Evolutionary conservation across 23 red algal genomes (phyloP), one percentile per base, ranked within the genome.

Genomic region (Gracilaria gracilis): DNA sequence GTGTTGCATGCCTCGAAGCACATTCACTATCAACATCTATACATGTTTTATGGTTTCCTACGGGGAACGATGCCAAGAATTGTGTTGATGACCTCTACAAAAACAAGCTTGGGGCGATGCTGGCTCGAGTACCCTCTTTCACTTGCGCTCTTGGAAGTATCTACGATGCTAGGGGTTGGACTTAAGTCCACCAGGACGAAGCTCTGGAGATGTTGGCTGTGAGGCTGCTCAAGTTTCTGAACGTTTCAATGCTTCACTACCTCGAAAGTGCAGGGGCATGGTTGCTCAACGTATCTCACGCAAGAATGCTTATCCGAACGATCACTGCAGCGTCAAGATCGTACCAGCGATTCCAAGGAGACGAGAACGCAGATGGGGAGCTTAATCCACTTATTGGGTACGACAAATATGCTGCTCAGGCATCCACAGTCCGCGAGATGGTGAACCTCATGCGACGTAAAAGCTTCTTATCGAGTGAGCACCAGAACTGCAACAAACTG

Each of bases 391-490:
- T 61, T 27, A 13, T 4, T 29, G 8, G 23, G 1, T 82, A 57
- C 55, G 79, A 61, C n/a, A 62, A 33, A 34, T 7, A 4, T 37
- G 33, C 79, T 28, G 79, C 53, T 28, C 79, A 82, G 13, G 62
- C 27, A 35, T 39, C 50, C 1, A 59, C 49, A 57, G 79, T 82
- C 1, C 51, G 48, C 17, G 48, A 24, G 12, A 55, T 82, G 25
- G 79, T 82, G 16, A 61, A 82, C 35, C 79, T 82, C 1, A 57
- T 82, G 79, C 79, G 79, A 9, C 50, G 37, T 14, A 61, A 82
- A 33, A 33, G 28, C 9, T 82, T 62, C 31, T 61, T 82, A 39
- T 61, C 48, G 3, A 36, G 55, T 31, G 79, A 82, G 34, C n/a
- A 82, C 54, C 15, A 51, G 0, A 82, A 12, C 55, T 62, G 29